These are phyloP conservation scores for Chlorencoelia australis DNA, from an alignment of 2,329 filamentous ascomycete genomes.

Conservation along the genomic window DNA sequence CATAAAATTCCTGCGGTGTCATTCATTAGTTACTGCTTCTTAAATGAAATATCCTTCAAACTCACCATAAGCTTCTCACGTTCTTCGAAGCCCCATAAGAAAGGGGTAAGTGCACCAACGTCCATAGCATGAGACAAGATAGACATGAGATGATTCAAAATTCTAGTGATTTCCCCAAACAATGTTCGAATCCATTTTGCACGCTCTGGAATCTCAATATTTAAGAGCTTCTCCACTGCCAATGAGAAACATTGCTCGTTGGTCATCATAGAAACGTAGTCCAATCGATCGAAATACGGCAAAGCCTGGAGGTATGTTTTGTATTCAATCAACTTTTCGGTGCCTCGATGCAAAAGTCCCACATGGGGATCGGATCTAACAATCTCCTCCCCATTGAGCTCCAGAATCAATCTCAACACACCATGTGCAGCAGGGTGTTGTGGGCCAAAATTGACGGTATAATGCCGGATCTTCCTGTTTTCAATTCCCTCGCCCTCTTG, in stretches of 20 bases:
- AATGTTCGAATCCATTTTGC: conserved; percentile 95
- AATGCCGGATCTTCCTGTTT: conserved; percentile 87
- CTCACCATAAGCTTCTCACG: conserved; percentile 98
- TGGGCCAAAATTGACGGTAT: conserved; percentile 98
- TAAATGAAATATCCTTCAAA: too few species aligned
- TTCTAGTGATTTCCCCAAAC: conserved; percentile 88
- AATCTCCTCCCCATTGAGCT: conserved; percentile 96
- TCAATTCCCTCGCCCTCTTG: conserved; percentile 34
- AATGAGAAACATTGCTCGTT: conserved; percentile 97
- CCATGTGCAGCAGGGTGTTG: conserved; percentile 98
- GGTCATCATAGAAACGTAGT: conserved; percentile 99
- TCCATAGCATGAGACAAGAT: conserved; percentile 97
- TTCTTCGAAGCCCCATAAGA: conserved; percentile 99
- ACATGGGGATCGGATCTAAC: conserved; percentile 94
- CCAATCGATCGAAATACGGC: conserved; percentile 96
- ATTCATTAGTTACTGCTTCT: too few species aligned
- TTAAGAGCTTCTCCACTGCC: conserved; percentile 94
- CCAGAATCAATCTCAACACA: conserved; percentile 92
- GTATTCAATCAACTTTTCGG: conserved; percentile 99
- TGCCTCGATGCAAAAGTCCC: conserved; percentile 88
- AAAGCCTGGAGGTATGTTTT: conserved; percentile 97
- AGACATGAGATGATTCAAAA: conserved; percentile 97
- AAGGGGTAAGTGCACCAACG: conserved; percentile 93
- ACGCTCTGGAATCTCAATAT: conserved; percentile 88
- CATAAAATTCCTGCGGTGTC: conserved; percentile 88